Evolutionary conservation across 2,329 filamentous ascomycete genomes (phyloP), one percentile per base, ranked within the genome.

Genomic region (Balansia obtecta): DNA sequence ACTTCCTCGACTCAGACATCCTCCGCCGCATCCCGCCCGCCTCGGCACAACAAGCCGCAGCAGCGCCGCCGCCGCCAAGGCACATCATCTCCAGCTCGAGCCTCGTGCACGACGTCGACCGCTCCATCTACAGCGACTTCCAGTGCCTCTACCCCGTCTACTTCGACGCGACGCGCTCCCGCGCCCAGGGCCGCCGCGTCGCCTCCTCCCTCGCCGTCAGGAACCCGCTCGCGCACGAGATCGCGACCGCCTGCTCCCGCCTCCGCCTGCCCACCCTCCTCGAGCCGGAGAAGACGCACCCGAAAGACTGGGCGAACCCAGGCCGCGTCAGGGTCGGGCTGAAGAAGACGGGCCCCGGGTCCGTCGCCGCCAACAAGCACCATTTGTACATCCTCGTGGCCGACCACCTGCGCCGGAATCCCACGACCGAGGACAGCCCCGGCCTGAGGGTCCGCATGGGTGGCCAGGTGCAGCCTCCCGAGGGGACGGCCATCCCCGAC

Each of bases 281-380:
- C 65, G 93, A 98, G 71, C 88, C 90, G 1, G 85, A 86, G 63
- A 95, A 95, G 73, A 78, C 82, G 53, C 93, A 98, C 68, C 93
- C 93, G 7, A 91, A 93, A 70, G 93, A 98, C 72, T 98, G 93
- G 93, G 84, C 85, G 51, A 98, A 98, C 71, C 93, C 93, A 12
- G 93, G 93, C 3, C 78, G 93, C 52, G 87, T 97, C 55, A 82
- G 87, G 58, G 81, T 97, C 46, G 71, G 83, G 61, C 71, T 96
- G n/a, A 85, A 80, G 65, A 70, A 65, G 56, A 59, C 53, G 52
- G 8, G 7, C 27, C 27, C 57, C 55, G 12, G 49, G 52, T 11
- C 82, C 18, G 63, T 77, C 61, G 65, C 95, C 50, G 84, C 81
- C 65, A 81, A 75, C 68, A 88, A 97, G 71, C 86, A 94, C 65